These are phyloP conservation scores for Trichaptum fuscoviolaceum DNA, from an alignment of 768 basidiomycete genomes.

Conservation along the genomic window DNA sequence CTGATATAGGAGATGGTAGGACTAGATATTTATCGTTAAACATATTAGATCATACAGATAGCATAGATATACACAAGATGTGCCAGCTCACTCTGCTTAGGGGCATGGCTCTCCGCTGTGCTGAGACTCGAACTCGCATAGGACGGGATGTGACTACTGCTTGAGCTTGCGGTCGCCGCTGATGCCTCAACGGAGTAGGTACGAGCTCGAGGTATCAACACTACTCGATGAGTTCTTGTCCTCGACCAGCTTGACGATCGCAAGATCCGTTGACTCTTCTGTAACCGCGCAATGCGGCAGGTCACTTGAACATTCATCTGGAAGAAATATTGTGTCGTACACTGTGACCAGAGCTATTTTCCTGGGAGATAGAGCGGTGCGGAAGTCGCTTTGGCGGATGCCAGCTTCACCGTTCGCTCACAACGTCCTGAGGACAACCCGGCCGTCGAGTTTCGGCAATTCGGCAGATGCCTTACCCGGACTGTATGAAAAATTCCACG, in stretches of 20 bases:
- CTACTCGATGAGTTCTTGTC: neutral
- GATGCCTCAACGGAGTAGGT: neutral
- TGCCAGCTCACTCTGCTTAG: neutral
- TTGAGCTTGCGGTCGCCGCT: neutral
- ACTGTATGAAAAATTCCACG: too few species aligned
- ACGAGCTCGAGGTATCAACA: neutral
- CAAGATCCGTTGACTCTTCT: neutral
- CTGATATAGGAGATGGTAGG: conserved; percentile 10
- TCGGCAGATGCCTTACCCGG: neutral
- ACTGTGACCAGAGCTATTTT: neutral
- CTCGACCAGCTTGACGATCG: neutral
- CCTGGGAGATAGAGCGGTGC: neutral
- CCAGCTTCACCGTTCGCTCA: neutral
- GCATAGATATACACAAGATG: neutral
- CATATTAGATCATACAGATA: neutral
- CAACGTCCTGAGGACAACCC: neutral
- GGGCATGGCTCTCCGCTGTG: neutral
- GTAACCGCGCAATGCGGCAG: neutral
- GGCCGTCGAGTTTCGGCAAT: neutral
- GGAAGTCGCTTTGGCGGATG: neutral
- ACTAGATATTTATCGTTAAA: neutral
- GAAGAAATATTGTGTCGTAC: neutral
- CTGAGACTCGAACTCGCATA: neutral
- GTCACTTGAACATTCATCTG: neutral
- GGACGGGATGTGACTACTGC: neutral